Evolutionary conservation across 305 asterid species (phyloP), one percentile per base, ranked within the genome.

Genomic region (Solanum hybrid): DNA sequence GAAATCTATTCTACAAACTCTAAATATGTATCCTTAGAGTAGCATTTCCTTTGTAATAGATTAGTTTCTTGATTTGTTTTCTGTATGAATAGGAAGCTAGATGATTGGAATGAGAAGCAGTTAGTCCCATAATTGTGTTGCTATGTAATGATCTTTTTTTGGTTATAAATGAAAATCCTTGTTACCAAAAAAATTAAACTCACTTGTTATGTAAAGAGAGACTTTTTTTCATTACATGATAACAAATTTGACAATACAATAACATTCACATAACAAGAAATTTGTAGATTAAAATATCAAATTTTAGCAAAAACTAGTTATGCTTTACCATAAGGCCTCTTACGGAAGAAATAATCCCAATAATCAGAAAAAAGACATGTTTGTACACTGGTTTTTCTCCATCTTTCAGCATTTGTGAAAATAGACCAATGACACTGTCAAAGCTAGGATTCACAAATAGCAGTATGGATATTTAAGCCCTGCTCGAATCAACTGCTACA

Each of bases 391-490:
- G 40, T 7, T 87, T 87, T 34, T 87, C 83, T 73, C 83, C 89
- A 29, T 71, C 18, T n/a, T 87, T 13, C 8, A 69, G 1, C 20
- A 35, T 2, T 71, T 87, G 67, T 29, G 69, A 87, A 76, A 79
- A 79, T n/a, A 87, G 87, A 20, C 87, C 69, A 79, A 89, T 79
- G 36, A 89, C 77, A 14, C n/a, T 34, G 3, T 42, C 75, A 57
- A 77, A n/a, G n/a, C 85, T 89, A 61, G 90, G 90, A 34, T 89
- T 89, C 90, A 89, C 29, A 57, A 89, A 89, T 1, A 89, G 22
- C 3, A 80, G 90, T 9, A 89, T 11, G 2, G 90, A 89, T 22
- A 89, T 80, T 84, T 69, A 40, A 80, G 86, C 22, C 29, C n/a
- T 80, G 34, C 64, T 39, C 3, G 61, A 77, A 79, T 89, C 76